These are phyloP conservation scores for Sesbania bispinosa DNA, from an alignment of 306 rosid genomes.

Conservation along the genomic window DNA sequence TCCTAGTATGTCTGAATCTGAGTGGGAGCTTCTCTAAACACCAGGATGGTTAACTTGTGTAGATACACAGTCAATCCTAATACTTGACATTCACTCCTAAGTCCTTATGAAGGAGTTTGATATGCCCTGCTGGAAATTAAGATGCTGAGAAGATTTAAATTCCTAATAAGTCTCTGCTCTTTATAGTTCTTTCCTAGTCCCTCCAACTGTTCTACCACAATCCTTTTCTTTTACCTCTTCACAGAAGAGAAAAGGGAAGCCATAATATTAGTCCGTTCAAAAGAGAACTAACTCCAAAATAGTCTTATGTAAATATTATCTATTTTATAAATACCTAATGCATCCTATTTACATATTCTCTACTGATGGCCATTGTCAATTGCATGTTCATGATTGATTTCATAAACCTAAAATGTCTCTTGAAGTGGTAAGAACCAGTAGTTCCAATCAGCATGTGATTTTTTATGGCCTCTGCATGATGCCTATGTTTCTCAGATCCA, in stretches of 20 bases:
- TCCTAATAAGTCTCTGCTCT: neutral
- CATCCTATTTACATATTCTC: neutral
- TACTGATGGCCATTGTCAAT: neutral
- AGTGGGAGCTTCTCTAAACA: conserved; percentile 84
- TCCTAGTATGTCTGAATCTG: conserved; percentile 48
- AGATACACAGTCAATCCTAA: conserved; percentile 9
- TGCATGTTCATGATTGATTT: neutral
- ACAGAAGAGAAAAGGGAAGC: too few species aligned
- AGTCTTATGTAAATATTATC: neutral
- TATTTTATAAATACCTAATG: neutral
- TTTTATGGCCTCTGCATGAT: neutral
- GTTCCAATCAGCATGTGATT: neutral
- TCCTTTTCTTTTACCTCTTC: too few species aligned
- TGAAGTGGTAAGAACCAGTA: neutral
- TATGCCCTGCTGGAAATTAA: conserved; percentile 5
- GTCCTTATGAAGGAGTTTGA: conserved; percentile 8
- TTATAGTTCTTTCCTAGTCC: neutral
- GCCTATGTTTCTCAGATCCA: neutral
- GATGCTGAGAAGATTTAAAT: conserved; percentile 12
- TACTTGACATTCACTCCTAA: conserved; percentile 16
- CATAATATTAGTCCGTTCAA: too few species aligned
- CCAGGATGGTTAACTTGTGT: conserved; percentile 23
- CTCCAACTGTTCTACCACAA: too few species aligned
- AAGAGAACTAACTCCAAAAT: too few species aligned
- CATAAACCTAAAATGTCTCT: neutral